A percentile compares a stretch with the other conserved stretches of the same genome.
These are phyloP conservation scores for Kluyveromyces nonfermentans DNA, from an alignment of 805 yeast genomes.

Conservation along the genomic window DNA sequence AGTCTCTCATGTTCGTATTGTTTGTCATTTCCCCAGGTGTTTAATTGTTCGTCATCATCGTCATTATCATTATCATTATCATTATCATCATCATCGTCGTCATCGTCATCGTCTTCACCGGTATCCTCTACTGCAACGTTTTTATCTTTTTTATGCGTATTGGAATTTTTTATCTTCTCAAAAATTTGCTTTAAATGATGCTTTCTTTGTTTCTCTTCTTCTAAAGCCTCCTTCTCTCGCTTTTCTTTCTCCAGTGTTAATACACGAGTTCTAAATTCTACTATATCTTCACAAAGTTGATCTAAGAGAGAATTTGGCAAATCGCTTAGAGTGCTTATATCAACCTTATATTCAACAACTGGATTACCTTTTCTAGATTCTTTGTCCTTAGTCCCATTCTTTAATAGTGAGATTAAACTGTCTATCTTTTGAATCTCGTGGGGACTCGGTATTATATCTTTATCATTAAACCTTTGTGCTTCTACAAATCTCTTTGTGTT, in stretches of 20 bases:
- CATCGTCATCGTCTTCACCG: slow-evolving; percentile 10
- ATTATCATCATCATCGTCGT: background rate
- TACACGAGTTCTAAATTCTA: slow-evolving; percentile 48
- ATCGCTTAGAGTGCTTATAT: slow-evolving; percentile 23
- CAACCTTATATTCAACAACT: slow-evolving; percentile 18
- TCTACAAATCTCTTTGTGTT: slow-evolving; percentile 13
- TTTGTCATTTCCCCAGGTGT: slow-evolving; percentile 10
- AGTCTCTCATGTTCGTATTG: slow-evolving; percentile 10
- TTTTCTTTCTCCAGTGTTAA: slow-evolving; percentile 43
- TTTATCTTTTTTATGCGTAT: slow-evolving; percentile 4
- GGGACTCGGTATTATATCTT: slow-evolving; percentile 2
- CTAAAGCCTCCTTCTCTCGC: slow-evolving; percentile 33
- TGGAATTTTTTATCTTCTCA: slow-evolving; percentile 19
- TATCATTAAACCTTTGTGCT: slow-evolving; percentile 6
- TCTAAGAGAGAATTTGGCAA: slow-evolving; percentile 20
- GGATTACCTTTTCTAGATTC: slow-evolving; percentile 3
- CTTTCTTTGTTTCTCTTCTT: slow-evolving; percentile 20
- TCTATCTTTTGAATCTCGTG: background rate
- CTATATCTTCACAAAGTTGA: slow-evolving; percentile 35
- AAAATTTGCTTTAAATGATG: slow-evolving; percentile 21
- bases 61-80: slow-evolving; percentile 10
- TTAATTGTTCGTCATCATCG: slow-evolving; percentile 7
- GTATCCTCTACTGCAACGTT: slow-evolving; percentile 5
- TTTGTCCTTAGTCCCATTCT: background rate
- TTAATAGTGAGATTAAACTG: background rate